Conservation (phyloP, 257 asterid species). For the Solanum piurae region DNA sequence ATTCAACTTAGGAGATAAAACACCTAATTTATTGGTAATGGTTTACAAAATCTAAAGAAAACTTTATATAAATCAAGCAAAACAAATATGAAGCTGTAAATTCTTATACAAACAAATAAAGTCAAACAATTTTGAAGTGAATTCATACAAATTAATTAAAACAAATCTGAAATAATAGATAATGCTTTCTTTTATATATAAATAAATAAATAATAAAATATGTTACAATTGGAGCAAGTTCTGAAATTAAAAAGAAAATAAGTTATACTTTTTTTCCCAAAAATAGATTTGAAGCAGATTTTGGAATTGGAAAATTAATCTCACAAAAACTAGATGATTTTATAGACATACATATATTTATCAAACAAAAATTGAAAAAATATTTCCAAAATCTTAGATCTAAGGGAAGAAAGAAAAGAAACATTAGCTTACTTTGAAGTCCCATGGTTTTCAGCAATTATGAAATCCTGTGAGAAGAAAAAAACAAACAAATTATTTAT, state of each 20-base stretch:
- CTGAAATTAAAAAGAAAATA: too few species aligned
- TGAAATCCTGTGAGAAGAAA: neutral
- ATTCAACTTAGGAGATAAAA: too few species aligned
- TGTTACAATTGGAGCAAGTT: neutral
- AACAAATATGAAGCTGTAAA: neutral
- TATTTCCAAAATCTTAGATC: neutral
- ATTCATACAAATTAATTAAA: neutral
- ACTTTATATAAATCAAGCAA: neutral
- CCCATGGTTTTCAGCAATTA: neutral
- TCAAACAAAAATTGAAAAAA: neutral
- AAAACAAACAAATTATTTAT: neutral
- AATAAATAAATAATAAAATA: too few species aligned
- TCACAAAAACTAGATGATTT: neutral
- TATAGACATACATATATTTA: neutral
- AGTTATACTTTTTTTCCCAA: neutral
- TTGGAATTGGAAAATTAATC: neutral
- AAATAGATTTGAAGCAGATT: neutral
- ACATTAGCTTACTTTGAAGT: neutral
- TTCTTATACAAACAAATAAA: too few species aligned
- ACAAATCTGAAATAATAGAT: neutral
- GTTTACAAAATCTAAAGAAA: neutral
- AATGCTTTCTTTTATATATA: too few species aligned
- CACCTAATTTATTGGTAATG: neutral
- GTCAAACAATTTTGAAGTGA: too few species aligned
- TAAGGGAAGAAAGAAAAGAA: neutral